Evolutionary conservation across 78 protist species (phyloP), one percentile per base, ranked within the genome.

Genomic region (Monocercomonoides exilis): DNA sequence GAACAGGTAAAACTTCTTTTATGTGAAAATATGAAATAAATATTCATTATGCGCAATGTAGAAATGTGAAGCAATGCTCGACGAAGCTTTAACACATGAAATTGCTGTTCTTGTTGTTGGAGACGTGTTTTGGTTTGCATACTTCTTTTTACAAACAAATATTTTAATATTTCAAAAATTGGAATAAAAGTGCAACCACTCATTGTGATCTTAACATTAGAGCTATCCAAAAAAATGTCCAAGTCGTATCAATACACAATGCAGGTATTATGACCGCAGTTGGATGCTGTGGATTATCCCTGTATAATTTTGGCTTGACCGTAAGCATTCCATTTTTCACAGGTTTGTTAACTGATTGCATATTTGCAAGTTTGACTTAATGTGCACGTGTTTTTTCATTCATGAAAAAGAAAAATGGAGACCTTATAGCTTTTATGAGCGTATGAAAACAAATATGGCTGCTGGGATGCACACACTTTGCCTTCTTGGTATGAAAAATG

Each of bases 231-330:
- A 44, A n/a, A 2, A 43, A 6, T n/a, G 81, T 45, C 4, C 2
- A 77, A 3, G 91, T 91, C 3, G 2, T 85, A 1, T 97, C 94
- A 2, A 81, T 98, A 32, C 99, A 98, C 94, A 99, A 99, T 87
- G 99, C 99, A 0, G 93, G 98, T 33, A 98, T 98, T 88, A 95
- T 99, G 98, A 97, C 93, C 89, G 99, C 99, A 4, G 85, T 97
- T 77, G 99, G 97, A 29, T 81, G 94, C 87, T 94, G 97, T 38
- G 99, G 99, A 21, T 87, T 99, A 44, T 98, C 97, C 84, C 90
- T 97, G 35, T 98, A 98, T 94, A 38, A 89, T 41, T 99, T 89
- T 45, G 99, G 99, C 33, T 95, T 93, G 86, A 92, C 98, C n/a
- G 94, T 99, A 4, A 91, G 97, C 33, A 82, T 98, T 41, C 81